Evolutionary conservation across 306 rosid species (phyloP).

Genomic region (Vigna mungo): DNA sequence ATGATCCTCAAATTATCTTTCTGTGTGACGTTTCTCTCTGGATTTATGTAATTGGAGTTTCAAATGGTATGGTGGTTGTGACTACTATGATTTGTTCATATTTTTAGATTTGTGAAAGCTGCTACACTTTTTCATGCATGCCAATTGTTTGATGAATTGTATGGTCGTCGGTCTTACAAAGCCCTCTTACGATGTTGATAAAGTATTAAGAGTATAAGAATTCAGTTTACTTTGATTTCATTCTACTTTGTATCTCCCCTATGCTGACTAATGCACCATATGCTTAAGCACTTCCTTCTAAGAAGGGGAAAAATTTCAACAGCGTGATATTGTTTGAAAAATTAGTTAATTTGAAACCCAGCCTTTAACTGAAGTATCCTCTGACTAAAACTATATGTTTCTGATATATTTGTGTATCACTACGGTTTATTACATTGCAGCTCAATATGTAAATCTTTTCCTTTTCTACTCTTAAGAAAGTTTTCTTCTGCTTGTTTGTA

Average conservation of each 20-base stretch:
- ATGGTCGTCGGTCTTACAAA: slow-evolving; percentile 9
- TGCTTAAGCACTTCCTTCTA: neutral
- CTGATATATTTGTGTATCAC: slow-evolving; percentile 38
- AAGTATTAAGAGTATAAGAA: slow-evolving; percentile 18
- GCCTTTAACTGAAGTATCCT: neutral
- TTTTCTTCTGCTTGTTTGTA: slow-evolving; percentile 22
- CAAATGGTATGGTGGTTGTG: slow-evolving; percentile 17
- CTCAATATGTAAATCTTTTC: neutral
- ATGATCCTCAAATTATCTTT: slow-evolving; percentile 5
- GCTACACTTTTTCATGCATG: slow-evolving; percentile 14
- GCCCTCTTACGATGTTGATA: neutral
- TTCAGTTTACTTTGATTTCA: slow-evolving; percentile 29
- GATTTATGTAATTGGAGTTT: slow-evolving; percentile 24
- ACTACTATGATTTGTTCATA: neutral
- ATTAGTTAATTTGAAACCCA: neutral
- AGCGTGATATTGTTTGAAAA: slow-evolving; percentile 5
- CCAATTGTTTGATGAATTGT: slow-evolving; percentile 32
- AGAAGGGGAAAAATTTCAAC: neutral
- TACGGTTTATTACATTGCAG: slow-evolving; percentile 17
- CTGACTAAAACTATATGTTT: slow-evolving; percentile 13
- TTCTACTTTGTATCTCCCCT: slow-evolving; percentile 21
- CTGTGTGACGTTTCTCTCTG: neutral
- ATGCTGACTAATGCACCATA: neutral
- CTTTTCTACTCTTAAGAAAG: neutral
- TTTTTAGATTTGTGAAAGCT: slow-evolving; percentile 20